Evolutionary conservation across 2,329 filamentous ascomycete species (phyloP), one percentile per base, ranked within the genome.

Genomic region (Neofusicoccum kwambonambiense): DNA sequence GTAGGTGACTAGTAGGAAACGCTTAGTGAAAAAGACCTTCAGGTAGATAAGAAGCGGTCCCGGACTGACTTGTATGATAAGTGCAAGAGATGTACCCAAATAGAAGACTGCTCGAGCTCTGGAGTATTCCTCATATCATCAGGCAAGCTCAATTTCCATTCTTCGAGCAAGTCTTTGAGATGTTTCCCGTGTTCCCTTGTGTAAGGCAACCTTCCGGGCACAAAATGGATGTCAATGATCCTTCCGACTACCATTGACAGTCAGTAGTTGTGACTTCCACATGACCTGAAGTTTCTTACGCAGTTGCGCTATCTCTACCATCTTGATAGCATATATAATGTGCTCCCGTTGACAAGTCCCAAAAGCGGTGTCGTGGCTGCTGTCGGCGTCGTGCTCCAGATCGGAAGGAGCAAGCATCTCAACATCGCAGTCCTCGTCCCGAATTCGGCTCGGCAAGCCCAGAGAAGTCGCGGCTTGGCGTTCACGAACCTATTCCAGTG

Each of bases 351-450:
- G 73, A 31, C 75, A 76, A 31, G 67, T 69, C 15, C 75, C 68
- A 65, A 79, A 73, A 22, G 74, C 66, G 2, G 70, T 65, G 12
- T 70, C 64, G 44, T 72, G 66, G 17, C 70, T 66, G 1, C 70
- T 63, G 4, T 70, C 44, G 51, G 74, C 73, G 13, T 76, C 70
- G 49, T 76, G 72, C 49, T 76, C 69, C 35, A 81, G 76, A 69
- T 82, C 78, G 0, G 72, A 69, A 12, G 71, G 65, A 4, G 74
- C 69, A 0, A 82, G 72, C 52, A 77, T 73, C 8, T 77, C 76
- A 7, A 81, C 73, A 64, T 83, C 81, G 62, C 82, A 83, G 41
- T 83, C 82, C 64, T 83, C 79, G 35, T 84, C 80, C 6, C 79
- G 78, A 39, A 83, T 82, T 1, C 81, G 75, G 50, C 78, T 79